Evolutionary conservation across 225 moss, liverwort and hornwort species (phyloP).

Genomic region (Polytrichum commune): DNA sequence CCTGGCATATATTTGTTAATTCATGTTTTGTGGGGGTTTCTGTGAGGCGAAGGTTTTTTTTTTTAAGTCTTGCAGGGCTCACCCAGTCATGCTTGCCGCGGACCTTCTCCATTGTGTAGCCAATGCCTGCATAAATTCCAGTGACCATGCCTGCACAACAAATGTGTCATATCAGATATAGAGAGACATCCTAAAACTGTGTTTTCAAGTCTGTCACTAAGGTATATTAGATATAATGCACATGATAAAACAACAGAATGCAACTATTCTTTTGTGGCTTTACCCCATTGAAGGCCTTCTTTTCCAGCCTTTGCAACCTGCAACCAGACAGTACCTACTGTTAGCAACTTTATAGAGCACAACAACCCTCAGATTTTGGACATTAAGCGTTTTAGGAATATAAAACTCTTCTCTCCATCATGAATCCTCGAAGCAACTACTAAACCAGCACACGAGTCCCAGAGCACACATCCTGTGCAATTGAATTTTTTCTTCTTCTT

Average conservation of each 20-base stretch:
- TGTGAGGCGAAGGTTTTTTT: not conserved
- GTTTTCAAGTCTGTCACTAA: no score
- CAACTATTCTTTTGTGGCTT: not conserved
- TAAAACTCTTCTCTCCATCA: not conserved
- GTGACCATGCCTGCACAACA: constrained; percentile 43
- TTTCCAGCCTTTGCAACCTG: constrained; percentile 49
- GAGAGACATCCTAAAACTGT: no score
- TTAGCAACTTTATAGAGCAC: not conserved
- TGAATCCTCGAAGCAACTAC: not conserved
- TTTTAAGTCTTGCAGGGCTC: not conserved
- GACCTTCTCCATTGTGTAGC: constrained; percentile 43
- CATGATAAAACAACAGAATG: no score
- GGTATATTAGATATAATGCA: no score
- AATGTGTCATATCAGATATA: not conserved
- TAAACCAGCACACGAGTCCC: not conserved
- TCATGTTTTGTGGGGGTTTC: not conserved
- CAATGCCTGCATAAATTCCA: constrained; percentile 55
- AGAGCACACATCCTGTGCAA: not conserved
- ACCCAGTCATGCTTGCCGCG: constrained; percentile 56
- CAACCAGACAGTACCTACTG: not conserved
- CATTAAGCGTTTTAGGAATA: no score
- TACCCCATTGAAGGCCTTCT: constrained; percentile 66
- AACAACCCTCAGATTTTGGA: not conserved
- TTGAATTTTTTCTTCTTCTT: not conserved
- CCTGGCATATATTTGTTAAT: no score